These are phyloP conservation scores for Kandelia obovata DNA, from an alignment of 345 rosid species.

Conservation along the genomic window DNA sequence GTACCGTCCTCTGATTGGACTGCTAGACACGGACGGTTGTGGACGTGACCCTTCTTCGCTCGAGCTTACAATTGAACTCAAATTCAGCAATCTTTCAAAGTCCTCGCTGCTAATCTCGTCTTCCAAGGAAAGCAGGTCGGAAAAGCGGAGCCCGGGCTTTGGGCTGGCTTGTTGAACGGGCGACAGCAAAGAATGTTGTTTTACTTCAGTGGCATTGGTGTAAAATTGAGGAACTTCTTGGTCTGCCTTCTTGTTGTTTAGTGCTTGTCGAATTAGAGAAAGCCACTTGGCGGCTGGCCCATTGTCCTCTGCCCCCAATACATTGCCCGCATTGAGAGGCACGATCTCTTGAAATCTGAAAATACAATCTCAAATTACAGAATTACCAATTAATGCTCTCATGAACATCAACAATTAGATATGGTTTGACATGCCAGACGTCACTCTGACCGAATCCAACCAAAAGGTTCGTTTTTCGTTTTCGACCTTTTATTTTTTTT, in stretches of 20 bases:
- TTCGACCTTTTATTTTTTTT: too few relatives aligned
- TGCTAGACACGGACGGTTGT: slow-evolving; percentile 20
- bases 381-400: too few relatives aligned
- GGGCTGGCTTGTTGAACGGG: slow-evolving; percentile 9
- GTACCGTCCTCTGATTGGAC: slow-evolving; percentile 32
- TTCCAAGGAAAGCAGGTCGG: slow-evolving; percentile 44
- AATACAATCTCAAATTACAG: too few relatives aligned
- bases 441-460: too few relatives aligned
- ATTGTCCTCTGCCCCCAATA: slow-evolving; percentile 72
- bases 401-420: too few relatives aligned
- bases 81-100: slow-evolving; percentile 23
- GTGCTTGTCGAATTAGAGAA: slow-evolving; percentile 57
- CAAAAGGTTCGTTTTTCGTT: too few relatives aligned
- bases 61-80: slow-evolving; percentile 7
- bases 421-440: too few relatives aligned
- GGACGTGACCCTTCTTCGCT: slow-evolving; percentile 25
- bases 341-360: slow-evolving; percentile 84
- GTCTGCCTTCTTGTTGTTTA: slow-evolving; percentile 38
- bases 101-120: slow-evolving; percentile 42
- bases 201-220: slow-evolving; percentile 19
- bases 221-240: slow-evolving; percentile 24
- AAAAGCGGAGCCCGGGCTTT: slow-evolving; percentile 52
- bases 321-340: slow-evolving; percentile 80
- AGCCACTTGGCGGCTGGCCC: slow-evolving; percentile 83
- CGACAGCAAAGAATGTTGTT: background rate